These are phyloP conservation scores for Grosmannia penicillata DNA, from an alignment of 2,329 filamentous ascomycete species.

Conservation along the genomic window DNA sequence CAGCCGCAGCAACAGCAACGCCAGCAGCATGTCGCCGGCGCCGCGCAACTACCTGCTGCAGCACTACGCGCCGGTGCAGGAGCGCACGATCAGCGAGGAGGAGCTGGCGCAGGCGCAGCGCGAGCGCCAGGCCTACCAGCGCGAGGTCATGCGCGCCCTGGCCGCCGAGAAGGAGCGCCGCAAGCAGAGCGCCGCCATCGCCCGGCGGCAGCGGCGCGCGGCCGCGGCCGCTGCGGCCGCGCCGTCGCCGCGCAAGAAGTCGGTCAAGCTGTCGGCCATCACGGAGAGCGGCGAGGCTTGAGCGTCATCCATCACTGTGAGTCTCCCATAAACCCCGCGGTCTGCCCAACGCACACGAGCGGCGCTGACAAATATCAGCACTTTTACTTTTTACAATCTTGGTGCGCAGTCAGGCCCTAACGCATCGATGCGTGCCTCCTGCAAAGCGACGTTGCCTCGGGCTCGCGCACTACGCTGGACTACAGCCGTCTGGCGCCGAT, in stretches of 20 bases:
- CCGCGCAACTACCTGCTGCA: slow-evolving; percentile 10
- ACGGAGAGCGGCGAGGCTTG: slow-evolving; percentile 21
- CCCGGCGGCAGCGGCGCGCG: slow-evolving; percentile 18
- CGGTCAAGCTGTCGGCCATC: slow-evolving; percentile 39
- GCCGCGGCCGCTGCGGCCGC: neutral
- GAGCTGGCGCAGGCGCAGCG: slow-evolving; percentile 35
- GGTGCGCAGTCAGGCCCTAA: too few species aligned
- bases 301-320: neutral
- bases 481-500: too few species aligned
- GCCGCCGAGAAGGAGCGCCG: slow-evolving; percentile 40
- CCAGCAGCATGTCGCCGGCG: slow-evolving; percentile 25
- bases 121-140: slow-evolving; percentile 34
- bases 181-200: slow-evolving; percentile 19
- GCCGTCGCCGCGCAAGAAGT: slow-evolving; percentile 24
- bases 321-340: neutral
- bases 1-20: slow-evolving; percentile 27
- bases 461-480: too few species aligned
- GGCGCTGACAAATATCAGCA: too few species aligned
- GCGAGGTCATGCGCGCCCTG: slow-evolving; percentile 35
- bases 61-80: slow-evolving; percentile 10
- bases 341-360: neutral
- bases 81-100: slow-evolving; percentile 25
- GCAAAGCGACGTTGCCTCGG: too few species aligned
- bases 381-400: too few species aligned
- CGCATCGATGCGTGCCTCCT: too few species aligned